Percentiles rank a stretch among this genome's conserved stretches.
These are phyloP conservation scores for Geotrichum australiense DNA, from an alignment of 1,139 yeast genomes.

Conservation along the genomic window DNA sequence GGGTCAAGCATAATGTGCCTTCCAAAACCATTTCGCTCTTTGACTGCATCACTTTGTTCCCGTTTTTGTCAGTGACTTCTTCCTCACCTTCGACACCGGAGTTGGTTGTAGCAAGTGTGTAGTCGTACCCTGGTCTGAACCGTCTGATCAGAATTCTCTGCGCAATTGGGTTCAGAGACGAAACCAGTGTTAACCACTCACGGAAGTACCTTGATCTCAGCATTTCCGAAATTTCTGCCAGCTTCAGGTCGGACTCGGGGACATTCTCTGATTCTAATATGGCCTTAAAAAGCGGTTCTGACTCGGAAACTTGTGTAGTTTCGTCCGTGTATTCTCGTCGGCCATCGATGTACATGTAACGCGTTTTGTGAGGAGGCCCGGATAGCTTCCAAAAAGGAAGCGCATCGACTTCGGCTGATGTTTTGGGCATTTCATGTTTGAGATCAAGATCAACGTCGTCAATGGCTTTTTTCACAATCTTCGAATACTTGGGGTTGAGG, in stretches of 20 bases:
- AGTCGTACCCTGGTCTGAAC: constrained; percentile 93
- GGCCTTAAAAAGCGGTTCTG: constrained; percentile 11
- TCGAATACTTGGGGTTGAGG: constrained; percentile 51
- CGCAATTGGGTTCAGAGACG: constrained; percentile 57
- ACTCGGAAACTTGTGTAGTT: not conserved
- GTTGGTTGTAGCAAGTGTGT: constrained; percentile 74
- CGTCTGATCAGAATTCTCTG: constrained; percentile 71
- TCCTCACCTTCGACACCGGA: constrained; percentile 15
- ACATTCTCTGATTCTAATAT: constrained; percentile 22
- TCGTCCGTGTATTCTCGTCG: constrained; percentile 15
- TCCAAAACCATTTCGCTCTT: constrained; percentile 38
- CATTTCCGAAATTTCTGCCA: constrained; percentile 52
- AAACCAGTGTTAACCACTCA: constrained; percentile 60
- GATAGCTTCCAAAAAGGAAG: constrained; percentile 80
- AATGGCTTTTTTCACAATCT: constrained; percentile 42
- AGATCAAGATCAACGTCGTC: constrained; percentile 36
- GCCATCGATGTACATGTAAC: constrained; percentile 68
- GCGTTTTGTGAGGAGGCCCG: constrained; percentile 87
- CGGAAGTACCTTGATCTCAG: constrained; percentile 56
- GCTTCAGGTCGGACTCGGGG: constrained; percentile 26
- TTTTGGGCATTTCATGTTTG: constrained; percentile 60
- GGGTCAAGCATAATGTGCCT: constrained; percentile 73
- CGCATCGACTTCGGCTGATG: constrained; percentile 44
- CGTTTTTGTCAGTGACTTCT: constrained; percentile 17
- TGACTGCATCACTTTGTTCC: constrained; percentile 26